These are phyloP conservation scores for Pichia heedii DNA, from an alignment of 805 yeast species.

Conservation along the genomic window DNA sequence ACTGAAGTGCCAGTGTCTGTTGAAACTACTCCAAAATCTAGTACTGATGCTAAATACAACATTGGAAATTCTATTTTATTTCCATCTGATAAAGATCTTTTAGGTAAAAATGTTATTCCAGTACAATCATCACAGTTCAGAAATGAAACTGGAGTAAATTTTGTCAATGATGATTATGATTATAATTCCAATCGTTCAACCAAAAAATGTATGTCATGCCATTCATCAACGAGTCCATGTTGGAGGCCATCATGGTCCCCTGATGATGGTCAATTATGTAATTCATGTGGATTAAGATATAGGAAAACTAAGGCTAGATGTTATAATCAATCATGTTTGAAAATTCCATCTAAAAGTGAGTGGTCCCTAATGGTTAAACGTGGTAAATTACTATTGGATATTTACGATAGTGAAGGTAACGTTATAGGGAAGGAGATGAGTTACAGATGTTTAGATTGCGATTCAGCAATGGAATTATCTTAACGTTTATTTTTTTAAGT, in stretches of 20 bases:
- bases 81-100: background rate
- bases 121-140: background rate
- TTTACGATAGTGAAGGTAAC: conserved; percentile 5
- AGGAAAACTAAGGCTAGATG: conserved; percentile 93
- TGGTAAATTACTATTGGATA: conserved; percentile 35
- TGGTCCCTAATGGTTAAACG: conserved; percentile 79
- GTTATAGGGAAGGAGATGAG: conserved; percentile 11
- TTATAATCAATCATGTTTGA: conserved; percentile 60
- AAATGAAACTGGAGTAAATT: background rate
- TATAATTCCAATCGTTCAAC: conserved; percentile 6
- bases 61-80: background rate
- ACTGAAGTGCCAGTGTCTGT: conserved; percentile 10
- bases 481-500: background rate
- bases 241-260: conserved; percentile 98
- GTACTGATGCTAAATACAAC: background rate
- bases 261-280: conserved; percentile 89
- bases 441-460: conserved; percentile 53
- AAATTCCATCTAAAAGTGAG: conserved; percentile 95
- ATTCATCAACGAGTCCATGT: conserved; percentile 86
- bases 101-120: too few relatives aligned
- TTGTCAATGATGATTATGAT: too few relatives aligned
- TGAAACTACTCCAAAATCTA: conserved; percentile 3
- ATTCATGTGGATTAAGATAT: conserved; percentile 90
- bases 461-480: conserved; percentile 41
- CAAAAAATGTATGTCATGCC: conserved; percentile 83